Base-by-base conservation (phyloP, 805 yeast genomes). In the Pichia pseudocactophila region DNA sequence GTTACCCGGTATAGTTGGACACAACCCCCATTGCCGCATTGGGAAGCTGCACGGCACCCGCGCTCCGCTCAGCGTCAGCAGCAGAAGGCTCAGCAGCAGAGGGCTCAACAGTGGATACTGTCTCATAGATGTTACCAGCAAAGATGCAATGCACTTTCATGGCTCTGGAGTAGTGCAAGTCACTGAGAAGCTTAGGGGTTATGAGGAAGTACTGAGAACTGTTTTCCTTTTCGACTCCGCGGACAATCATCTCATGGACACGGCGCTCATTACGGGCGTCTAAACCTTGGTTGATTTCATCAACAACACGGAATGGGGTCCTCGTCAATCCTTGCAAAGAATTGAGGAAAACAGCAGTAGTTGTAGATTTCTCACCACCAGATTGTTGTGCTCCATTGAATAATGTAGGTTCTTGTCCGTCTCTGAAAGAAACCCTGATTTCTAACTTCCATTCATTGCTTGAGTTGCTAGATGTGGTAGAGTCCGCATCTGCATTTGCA, bases 251-350 rank as follows among this genome's bases (percentile, higher is more conserved):
- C 48, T 76, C 74, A 58, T 90, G 96, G 2, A 92, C 89, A 64
- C 76, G 70, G 48, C 89, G 75, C 61, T 92, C 98, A 56, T 92
- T 92, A 46, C 76, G 76, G 11, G 94, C 83, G 64, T 92, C 99
- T 97, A 92, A 89, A 51, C 98, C 99, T 65, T 92, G 99, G 59
- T 92, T 92, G 48, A 92, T 94, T 67, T 92, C 99, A 63, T 92
- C 99, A 7, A 92, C 96, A 3, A 90, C 89, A 56, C 97, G 70
- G 56, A 92, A 87, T 9, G 98, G 97, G 0, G 96, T 86, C 25
- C 74, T 73, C 0, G 97, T 80, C 44, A 83, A 70, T 10, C 88
- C 90, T 64, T 92, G 99, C 48, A 92, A 67, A 1, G 97, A 80
- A 70, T 92, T 84, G 56, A 92, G 74, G 58, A 83, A 92, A 40